Evolutionary conservation across 768 basidiomycete species (phyloP), one percentile per base, ranked within the genome.

Genomic region (Porpolomopsis calyptriformis): DNA sequence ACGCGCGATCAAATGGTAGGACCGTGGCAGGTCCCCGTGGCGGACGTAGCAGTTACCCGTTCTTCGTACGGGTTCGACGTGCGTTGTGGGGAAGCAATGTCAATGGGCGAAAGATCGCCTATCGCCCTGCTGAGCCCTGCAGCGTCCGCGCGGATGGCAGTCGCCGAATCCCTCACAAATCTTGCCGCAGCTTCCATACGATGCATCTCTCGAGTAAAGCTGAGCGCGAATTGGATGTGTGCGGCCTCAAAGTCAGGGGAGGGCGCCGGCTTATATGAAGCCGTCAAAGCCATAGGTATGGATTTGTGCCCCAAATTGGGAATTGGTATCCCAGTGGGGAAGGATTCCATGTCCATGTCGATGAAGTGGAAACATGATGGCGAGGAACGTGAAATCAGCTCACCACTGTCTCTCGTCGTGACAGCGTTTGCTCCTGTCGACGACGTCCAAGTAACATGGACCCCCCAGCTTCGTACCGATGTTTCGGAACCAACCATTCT

Each of bases 161-260:
- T 99, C 37, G 94, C 80, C 2, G 96, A 99, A 61, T 76, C 96
- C 1, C 72, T 99, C 35, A 91, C 85, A 54, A 99, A 98, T 64
- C 72, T 98, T 49, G 78, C 77, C 0, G 92, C 96, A 4, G 80
- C 93, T 1, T 73, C 76, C 40, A 67, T 93, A 33, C 75, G 76
- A 2, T 73, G 76, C 20, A 68, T 97, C 26, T 70, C 73, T 2
- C 70, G 73, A 47, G 78, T 96, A 56, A 99, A 99, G 65, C 73
- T 99, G n/a, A 93, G 90, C 52, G 94, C 94, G 38, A 99, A 99
- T 63, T 99, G 96, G 96, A 99, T 99, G 96, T 91, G 87, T 49
- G 92, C 93, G 2, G 89, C 94, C 4, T 82, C 80, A 7, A 85
- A 85, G 59, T 70, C 79, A 55, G 85, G 93, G 37, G 94, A 98